Evolutionary conservation across 495 filamentous ascomycete genomes (phyloP).

Genomic region (Aspergillus kassunensis): DNA sequence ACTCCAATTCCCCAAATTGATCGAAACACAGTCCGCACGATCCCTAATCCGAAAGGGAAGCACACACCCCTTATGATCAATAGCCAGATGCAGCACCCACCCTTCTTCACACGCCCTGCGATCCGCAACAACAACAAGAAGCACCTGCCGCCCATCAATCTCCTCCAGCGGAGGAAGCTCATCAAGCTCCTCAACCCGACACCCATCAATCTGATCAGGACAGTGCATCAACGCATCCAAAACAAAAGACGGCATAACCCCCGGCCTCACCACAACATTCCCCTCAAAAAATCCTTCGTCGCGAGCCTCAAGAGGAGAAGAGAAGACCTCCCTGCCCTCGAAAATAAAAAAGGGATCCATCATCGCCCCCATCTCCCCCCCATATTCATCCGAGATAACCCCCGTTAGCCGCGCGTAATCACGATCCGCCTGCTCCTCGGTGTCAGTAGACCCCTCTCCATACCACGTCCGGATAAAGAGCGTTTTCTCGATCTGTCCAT

Average conservation of each 20-base stretch:
- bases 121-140: slow-evolving; percentile 16
- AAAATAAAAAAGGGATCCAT: slow-evolving; percentile 10
- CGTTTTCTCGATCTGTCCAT: background rate
- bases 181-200: background rate
- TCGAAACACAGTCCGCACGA: background rate
- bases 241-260: slow-evolving; percentile 9
- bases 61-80: slow-evolving; percentile 15
- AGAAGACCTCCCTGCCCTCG: background rate
- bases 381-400: background rate
- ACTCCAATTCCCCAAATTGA: slow-evolving; percentile 5
- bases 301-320: background rate
- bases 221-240: slow-evolving; percentile 15
- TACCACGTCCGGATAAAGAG: slow-evolving; percentile 18
- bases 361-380: background rate
- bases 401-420: slow-evolving; percentile 1
- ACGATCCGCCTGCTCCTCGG: slow-evolving; percentile 2
- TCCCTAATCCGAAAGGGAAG: slow-evolving; percentile 14
- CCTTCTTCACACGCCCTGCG: slow-evolving; percentile 19
- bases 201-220: slow-evolving; percentile 15
- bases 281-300: background rate
- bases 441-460: slow-evolving; percentile 3
- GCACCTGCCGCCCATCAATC: slow-evolving; percentile 1
- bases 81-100: slow-evolving; percentile 14
- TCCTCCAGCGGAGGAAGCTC: background rate
- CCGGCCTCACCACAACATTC: slow-evolving; percentile 5